Evolutionary conservation across 192 early-diverging fungal species (phyloP), one percentile per base, ranked within the genome.

Genomic region (Dissophora globulifera): DNA sequence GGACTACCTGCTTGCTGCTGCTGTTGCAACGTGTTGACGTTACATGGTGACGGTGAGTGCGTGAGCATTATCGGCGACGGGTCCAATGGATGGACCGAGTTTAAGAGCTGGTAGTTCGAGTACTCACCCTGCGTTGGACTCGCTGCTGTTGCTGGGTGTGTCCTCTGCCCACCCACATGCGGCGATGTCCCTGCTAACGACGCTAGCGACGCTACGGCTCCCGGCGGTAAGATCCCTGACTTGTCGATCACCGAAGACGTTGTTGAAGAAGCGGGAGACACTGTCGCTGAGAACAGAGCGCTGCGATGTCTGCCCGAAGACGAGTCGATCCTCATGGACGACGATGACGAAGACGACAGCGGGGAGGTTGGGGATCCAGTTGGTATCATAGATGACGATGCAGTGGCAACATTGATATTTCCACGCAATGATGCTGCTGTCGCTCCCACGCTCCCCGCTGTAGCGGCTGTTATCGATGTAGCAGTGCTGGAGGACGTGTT

Each of bases 81-180:
- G 25, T 69, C 67, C 17, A 69, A 32, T 3, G 67, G 67, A 31
- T 69, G 67, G 30, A 69, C 47, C 2, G 67, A 54, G 3, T 69
- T 57, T 41, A 43, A 47, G 35, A 9, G 35, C 35, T 38, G 35
- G 13, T 38, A 38, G 35, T 38, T 6, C 6, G 13, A 13, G 35
- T 38, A 38, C 13, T 38, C 35, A 38, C 35, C n/a, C n/a, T n/a
- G n/a, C n/a, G n/a, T n/a, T n/a, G n/a, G n/a, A n/a, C n/a, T n/a
- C n/a, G n/a, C n/a, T n/a, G n/a, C n/a, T 38, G 35, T 13, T 51
- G 32, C 25, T 16, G 6, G n/a, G n/a, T n/a, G n/a, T n/a, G n/a
- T n/a, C 9, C 5, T 23, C 23, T 22, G 31, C 13, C 27, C 19
- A 40, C 22, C 30, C 17, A 41, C 40, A 23, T 59, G 25, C 33